A percentile compares a stretch with the other conserved stretches of the same genome.
phyloP scores from a whole-genome alignment of 2,329 filamentous ascomycete species.

The Sarocladium strictum region DNA sequence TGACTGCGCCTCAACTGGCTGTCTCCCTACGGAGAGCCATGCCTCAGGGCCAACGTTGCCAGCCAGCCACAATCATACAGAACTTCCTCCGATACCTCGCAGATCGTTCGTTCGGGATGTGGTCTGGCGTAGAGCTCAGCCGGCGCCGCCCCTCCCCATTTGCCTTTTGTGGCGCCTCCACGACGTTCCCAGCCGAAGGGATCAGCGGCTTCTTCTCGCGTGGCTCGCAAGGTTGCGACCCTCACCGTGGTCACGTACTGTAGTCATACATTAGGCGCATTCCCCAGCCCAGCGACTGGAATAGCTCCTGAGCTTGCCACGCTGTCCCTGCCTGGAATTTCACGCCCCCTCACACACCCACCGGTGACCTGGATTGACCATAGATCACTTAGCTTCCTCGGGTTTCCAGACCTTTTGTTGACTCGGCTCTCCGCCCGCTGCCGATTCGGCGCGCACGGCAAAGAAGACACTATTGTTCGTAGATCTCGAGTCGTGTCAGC shows the following conservation, averaged over 20 bases:
- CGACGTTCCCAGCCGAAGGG: neutral
- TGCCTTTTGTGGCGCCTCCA: neutral
- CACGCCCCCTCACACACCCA: neutral
- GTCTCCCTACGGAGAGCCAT: neutral
- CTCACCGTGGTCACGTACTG: neutral
- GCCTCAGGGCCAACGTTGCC: neutral
- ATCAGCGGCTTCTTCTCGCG: conserved; percentile 5
- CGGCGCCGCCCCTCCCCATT: neutral
- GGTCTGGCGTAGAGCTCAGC: conserved; percentile 2
- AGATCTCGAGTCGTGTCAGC: neutral
- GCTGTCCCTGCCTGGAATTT: neutral
- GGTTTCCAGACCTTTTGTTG: neutral
- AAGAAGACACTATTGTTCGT: neutral
- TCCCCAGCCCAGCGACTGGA: neutral
- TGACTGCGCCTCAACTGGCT: neutral
- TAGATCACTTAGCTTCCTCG: neutral
- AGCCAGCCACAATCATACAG: neutral
- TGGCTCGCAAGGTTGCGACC: conserved; percentile 6
- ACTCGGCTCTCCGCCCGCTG: neutral
- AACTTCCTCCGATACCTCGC: neutral
- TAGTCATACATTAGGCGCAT: neutral
- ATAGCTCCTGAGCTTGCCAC: neutral
- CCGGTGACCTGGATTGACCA: neutral
- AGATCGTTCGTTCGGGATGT: neutral
- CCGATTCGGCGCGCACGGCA: neutral